Evolutionary conservation across 305 asterid genomes (phyloP).

Genomic region (Solanum hybrid): DNA sequence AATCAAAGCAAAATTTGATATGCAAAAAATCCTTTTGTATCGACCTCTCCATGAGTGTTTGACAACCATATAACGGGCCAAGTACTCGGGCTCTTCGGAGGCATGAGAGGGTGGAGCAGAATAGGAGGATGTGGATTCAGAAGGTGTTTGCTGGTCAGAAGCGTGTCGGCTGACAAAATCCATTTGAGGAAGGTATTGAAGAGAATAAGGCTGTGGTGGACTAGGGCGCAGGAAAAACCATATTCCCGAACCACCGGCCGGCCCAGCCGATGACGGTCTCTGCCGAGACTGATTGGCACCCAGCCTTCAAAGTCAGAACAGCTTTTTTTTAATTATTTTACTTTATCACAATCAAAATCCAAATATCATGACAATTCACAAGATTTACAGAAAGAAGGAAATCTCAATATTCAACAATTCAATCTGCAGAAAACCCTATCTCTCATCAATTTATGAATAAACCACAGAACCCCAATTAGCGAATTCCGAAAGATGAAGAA

Average conservation of each 20-base stretch:
- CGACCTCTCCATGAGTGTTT: constrained; percentile 99
- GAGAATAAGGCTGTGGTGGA: constrained; percentile 63
- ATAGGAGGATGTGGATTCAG: constrained; percentile 28
- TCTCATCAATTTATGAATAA: neutral
- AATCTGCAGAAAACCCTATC: neutral
- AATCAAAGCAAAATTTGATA: constrained; percentile 50
- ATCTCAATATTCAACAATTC: neutral
- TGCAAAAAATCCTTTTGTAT: constrained; percentile 81
- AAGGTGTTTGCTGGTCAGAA: constrained; percentile 18
- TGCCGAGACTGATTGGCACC: constrained; percentile 99
- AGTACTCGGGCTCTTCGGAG: constrained; percentile 80
- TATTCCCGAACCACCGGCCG: constrained; percentile 77
- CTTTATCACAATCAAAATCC: constrained; percentile 6
- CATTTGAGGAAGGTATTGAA: constrained; percentile 83
- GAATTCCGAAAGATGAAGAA: neutral
- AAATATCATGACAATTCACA: constrained; percentile 17
- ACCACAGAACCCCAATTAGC: neutral
- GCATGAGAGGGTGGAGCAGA: constrained; percentile 31
- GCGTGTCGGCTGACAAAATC: constrained; percentile 73
- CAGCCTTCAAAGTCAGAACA: constrained; percentile 53
- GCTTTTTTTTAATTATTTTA: neutral
- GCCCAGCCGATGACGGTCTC: constrained; percentile 49
- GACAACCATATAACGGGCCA: constrained; percentile 70
- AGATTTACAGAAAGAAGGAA: neutral
- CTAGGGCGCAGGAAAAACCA: constrained; percentile 79